These are phyloP conservation scores for Durotheca rogersii DNA, from an alignment of 495 filamentous ascomycete species.

Conservation along the genomic window DNA sequence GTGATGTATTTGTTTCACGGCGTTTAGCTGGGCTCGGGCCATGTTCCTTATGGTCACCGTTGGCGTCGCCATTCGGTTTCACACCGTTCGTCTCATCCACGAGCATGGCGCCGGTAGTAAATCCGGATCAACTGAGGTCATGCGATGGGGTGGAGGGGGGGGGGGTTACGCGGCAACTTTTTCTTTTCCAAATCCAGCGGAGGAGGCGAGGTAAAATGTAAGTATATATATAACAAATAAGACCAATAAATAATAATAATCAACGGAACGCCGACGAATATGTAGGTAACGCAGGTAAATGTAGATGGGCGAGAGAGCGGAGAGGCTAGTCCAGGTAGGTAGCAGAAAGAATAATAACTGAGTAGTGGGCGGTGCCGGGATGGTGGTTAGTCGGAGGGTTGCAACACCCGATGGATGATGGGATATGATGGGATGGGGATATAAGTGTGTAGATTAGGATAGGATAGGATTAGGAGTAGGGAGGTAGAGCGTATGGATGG, in stretches of 20 bases:
- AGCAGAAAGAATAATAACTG: not conserved
- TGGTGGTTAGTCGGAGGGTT: slow-evolving; percentile 17
- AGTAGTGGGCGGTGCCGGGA: not conserved
- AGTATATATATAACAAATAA: too few relatives aligned
- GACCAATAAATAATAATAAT: too few relatives aligned
- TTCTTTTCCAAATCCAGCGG: slow-evolving; percentile 8
- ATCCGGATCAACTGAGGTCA: slow-evolving; percentile 13
- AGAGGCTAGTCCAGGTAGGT: slow-evolving; percentile 24
- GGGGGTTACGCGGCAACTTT: slow-evolving; percentile 8
- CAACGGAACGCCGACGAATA: too few relatives aligned
- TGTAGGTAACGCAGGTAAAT: too few relatives aligned
- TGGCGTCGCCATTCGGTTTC: slow-evolving; percentile 28
- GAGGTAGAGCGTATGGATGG: too few relatives aligned
- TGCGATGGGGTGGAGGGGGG: too few relatives aligned
- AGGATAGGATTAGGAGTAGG: too few relatives aligned
- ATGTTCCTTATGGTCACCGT: slow-evolving; percentile 23
- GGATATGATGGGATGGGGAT: slow-evolving; percentile 8
- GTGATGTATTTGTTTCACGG: slow-evolving; percentile 33
- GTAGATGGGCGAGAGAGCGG: too few relatives aligned
- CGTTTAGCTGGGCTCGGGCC: slow-evolving; percentile 29
- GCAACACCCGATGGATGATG: slow-evolving; percentile 22
- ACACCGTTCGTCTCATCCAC: slow-evolving; percentile 30
- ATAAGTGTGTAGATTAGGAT: not conserved
- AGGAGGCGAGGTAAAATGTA: too few relatives aligned
- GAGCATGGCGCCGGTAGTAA: slow-evolving; percentile 20